Base-by-base conservation (phyloP, 176 grass and related monocot genomes). In the Luzula sylvatica region DNA sequence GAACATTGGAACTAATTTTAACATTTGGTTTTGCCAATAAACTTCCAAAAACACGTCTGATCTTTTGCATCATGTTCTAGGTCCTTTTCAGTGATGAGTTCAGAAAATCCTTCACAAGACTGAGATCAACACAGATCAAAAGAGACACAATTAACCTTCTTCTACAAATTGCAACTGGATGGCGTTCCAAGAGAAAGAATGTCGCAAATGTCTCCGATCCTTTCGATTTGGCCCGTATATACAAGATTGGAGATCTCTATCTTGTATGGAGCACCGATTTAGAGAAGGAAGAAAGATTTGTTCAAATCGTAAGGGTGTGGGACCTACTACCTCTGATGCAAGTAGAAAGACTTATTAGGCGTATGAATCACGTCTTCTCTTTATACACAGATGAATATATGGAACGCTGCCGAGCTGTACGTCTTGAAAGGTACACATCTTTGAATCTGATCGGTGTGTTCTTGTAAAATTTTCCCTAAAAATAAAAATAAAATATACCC, bases 181-280 rank as follows among this genome's bases (percentile, higher is more conserved):
- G 78, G 82, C 50, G 88, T 8, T 74, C 78, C 2, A 52, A 52
- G 32, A 18, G 63, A 22, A 74, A 58, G 29, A 68, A 60, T 35
- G 19, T 14, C 18, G 27, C 44, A 27, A 22, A 58, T 7, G n/a
- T 2, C 3, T 25, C 38, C 19, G 67, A 68, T 71, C 20, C 68
- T 67, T 87, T 63, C 24, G 20, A 55, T 42, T 71, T 83, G 65
- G 28, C 75, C 58, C 78, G 70, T 59, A 61, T 73, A 46, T 83
- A 80, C 46, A 56, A 16, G 25, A 53, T 83, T 13, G 58, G 38
- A 11, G 75, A 80, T 0, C 68, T 77, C 35, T 66, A 69, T 73
- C 64, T 94, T 66, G 52, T 94, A 65, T 94, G 88, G 82, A 87
- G 82, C 54, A 73, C 50, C 52, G 87, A 94, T 52, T 12, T 94